Conservation (phyloP, 2,329 filamentous ascomycete species). For the Botrytis hyacinthi region DNA sequence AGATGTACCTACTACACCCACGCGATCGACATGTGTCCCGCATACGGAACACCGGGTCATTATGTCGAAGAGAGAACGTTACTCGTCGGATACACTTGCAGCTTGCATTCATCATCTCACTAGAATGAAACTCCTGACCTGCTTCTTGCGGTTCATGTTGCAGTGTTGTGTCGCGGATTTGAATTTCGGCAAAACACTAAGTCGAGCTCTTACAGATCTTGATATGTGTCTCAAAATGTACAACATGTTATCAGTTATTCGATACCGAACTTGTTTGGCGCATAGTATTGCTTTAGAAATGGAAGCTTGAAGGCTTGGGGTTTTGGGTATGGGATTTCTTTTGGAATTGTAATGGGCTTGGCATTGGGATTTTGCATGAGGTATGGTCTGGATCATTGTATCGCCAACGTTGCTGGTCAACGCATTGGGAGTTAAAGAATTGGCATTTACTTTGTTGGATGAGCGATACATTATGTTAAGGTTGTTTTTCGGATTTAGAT, state of each 20-base stretch:
- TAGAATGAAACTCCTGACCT: neutral
- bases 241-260: neutral
- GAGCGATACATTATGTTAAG: neutral
- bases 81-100: slow-evolving; percentile 66
- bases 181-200: neutral
- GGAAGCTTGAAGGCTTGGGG: neutral
- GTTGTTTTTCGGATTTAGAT: slow-evolving; percentile 2
- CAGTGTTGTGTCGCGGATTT: neutral
- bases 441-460: neutral
- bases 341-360: neutral
- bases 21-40: slow-evolving; percentile 63
- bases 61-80: slow-evolving; percentile 62
- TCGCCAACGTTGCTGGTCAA: neutral
- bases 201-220: neutral
- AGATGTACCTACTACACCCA: slow-evolving; percentile 68
- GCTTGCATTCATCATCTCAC: slow-evolving; percentile 1
- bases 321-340: neutral
- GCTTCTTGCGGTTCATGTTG: neutral
- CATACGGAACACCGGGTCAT: slow-evolving; percentile 62
- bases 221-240: neutral
- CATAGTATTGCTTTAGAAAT: neutral
- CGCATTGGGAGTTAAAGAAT: neutral
- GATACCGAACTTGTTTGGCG: neutral
- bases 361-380: neutral
- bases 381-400: neutral